Percentiles rank a stretch among this genome's conserved stretches.
Conservation (phyloP, 2,329 filamentous ascomycete genomes). For the Colletotrichum sp. region DNA sequence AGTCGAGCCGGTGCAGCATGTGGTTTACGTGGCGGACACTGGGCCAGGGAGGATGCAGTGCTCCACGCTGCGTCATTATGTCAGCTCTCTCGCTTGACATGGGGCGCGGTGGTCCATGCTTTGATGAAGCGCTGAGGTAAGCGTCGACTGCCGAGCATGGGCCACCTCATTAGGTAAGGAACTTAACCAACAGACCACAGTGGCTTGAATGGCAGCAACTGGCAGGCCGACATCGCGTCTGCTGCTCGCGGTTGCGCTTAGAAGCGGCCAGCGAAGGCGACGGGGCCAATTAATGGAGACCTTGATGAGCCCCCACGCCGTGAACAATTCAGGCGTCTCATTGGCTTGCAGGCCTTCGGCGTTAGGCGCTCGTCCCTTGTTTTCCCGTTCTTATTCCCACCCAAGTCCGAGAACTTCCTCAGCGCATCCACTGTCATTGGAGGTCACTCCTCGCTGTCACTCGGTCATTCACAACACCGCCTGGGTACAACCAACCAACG, state of each 20-base stretch:
- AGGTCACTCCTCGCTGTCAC: background rate
- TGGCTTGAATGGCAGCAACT: background rate
- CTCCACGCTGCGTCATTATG: background rate
- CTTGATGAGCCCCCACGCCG: background rate
- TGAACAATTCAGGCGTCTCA: background rate
- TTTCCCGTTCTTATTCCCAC: constrained; percentile 20
- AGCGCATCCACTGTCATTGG: background rate
- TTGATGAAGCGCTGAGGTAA: background rate
- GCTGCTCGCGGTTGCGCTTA: background rate
- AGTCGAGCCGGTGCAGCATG: background rate
- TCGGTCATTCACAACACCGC: background rate
- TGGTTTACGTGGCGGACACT: constrained; percentile 15
- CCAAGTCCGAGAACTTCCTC: constrained; percentile 18
- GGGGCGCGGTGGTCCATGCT: background rate
- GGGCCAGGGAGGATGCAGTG: background rate
- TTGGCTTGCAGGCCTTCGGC: background rate
- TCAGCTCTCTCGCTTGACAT: background rate
- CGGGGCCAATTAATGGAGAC: background rate
- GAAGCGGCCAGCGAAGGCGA: background rate
- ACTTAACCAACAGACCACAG: background rate
- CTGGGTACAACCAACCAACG: background rate
- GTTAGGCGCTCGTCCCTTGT: constrained; percentile 1
- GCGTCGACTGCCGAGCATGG: background rate
- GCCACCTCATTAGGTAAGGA: background rate
- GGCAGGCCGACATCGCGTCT: background rate